Evolutionary conservation across 257 asterid species (phyloP).

Genomic region (Nicotiana obtusifolia): DNA sequence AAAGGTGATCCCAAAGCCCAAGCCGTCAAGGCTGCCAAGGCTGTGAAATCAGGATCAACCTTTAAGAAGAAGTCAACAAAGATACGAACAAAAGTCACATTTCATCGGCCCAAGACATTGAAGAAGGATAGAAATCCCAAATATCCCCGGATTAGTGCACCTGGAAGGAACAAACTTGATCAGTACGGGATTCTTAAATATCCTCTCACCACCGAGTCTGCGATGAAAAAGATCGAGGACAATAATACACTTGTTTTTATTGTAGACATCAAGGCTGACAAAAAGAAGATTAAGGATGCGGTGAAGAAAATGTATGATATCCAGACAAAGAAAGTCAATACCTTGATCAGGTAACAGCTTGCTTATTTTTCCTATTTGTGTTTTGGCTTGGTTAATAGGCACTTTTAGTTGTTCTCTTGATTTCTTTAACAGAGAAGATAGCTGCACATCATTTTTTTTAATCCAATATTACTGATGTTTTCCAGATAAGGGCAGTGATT

Average conservation of each 20-base stretch:
- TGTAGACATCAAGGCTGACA: slow-evolving; percentile 47
- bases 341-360: slow-evolving; percentile 40
- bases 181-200: slow-evolving; percentile 40
- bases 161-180: slow-evolving; percentile 48
- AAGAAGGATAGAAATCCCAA: slow-evolving; percentile 44
- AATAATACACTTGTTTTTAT: slow-evolving; percentile 49
- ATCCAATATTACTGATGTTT: neutral
- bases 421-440: neutral
- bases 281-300: slow-evolving; percentile 46
- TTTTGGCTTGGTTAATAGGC: neutral
- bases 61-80: slow-evolving; percentile 39
- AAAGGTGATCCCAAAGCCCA: slow-evolving; percentile 47
- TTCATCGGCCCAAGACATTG: slow-evolving; percentile 46
- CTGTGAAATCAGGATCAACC: slow-evolving; percentile 33
- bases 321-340: slow-evolving; percentile 45
- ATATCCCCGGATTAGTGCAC: slow-evolving; percentile 45
- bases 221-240: slow-evolving; percentile 52
- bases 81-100: slow-evolving; percentile 46
- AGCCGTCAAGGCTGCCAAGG: slow-evolving; percentile 49
- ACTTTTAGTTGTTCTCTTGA: neutral
- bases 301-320: slow-evolving; percentile 52
- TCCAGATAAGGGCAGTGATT: neutral
- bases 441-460: neutral
- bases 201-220: slow-evolving; percentile 48
- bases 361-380: neutral